phyloP scores from a whole-genome alignment of 2,329 filamentous ascomycete species.

The Nannizziopsis barbatae region DNA sequence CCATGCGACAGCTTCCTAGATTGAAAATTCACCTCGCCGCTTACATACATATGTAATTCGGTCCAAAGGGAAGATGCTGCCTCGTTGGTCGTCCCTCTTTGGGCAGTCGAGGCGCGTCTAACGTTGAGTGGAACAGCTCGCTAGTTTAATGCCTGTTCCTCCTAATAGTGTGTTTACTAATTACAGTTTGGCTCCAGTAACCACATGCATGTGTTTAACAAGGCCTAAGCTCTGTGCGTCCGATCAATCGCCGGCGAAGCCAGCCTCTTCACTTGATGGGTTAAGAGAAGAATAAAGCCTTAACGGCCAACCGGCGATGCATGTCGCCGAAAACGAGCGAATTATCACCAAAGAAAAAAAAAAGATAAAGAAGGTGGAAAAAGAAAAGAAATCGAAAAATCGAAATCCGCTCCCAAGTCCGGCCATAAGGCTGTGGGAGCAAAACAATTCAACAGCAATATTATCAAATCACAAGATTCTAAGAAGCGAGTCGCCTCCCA shows the following conservation, averaged over 20 bases:
- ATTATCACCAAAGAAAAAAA: not conserved
- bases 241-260: not conserved
- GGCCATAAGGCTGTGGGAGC: slow-evolving; percentile 2
- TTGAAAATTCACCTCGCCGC: not conserved
- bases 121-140: no score
- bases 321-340: not conserved
- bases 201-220: no score
- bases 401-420: no score
- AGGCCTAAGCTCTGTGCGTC: no score
- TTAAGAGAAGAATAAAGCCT: not conserved
- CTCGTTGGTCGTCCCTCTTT: no score
- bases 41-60: not conserved
- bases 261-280: not conserved
- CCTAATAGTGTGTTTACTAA: no score
- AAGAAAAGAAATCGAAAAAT: not conserved
- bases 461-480: not conserved
- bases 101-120: no score
- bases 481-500: not conserved
- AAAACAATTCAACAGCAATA: no score
- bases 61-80: no score
- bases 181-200: no score
- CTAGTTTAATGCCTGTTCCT: no score
- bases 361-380: not conserved
- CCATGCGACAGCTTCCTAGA: slow-evolving; percentile 10
- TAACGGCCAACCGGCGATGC: not conserved